Base-by-base conservation (phyloP, 2,329 filamentous ascomycete genomes). In the Penicillium sp. region DNA sequence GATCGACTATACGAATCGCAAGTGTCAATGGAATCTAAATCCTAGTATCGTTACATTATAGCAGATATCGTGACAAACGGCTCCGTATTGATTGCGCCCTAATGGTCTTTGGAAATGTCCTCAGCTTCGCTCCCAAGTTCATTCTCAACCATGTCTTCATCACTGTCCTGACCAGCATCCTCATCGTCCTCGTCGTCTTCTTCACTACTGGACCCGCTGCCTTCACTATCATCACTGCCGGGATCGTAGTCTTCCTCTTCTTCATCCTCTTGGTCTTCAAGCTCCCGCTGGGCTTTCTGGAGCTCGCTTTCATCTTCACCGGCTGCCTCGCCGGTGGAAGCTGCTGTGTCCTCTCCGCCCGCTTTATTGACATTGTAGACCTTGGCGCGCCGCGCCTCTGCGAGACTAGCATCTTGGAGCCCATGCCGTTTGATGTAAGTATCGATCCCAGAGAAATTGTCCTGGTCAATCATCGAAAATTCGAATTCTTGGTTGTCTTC, bases 381-480 rank as follows among this genome's bases (percentile, higher is more conserved):
- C 69, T 82, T 82, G 6, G 81, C 81, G 24, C 78, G 71, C 33
- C 81, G 68, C 29, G 75, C 72, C 24, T 78, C 80, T 1, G 81
- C 81, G 66, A 84, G 72, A 60, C 78, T 82, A 2, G 80, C 78
- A 60, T 84, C 81, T 48, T 84, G 80, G 29, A 84, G 67, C 6
- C 74, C 72, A 59, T 83, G 80, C 28, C 74, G 71, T 63, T 81
- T 81, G 51, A 84, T 72, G 54, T 83, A 84, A 5, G 72, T 70
- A 54, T 83, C 80, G 42, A 84, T 83, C 15, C 79, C 80, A 0
- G 73, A 70, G 56, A 77, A 83, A 59, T 84, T 78, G 8, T 75
- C 77, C 59, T 84, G 81, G 55, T 84, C 81, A 37, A 84, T 69
- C 81, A 84, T 84, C 37, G 75, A 77, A 56, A 84, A 82, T 56